Conservation (phyloP, 2,329 filamentous ascomycete genomes). For the Fusarium nematophilum region DNA sequence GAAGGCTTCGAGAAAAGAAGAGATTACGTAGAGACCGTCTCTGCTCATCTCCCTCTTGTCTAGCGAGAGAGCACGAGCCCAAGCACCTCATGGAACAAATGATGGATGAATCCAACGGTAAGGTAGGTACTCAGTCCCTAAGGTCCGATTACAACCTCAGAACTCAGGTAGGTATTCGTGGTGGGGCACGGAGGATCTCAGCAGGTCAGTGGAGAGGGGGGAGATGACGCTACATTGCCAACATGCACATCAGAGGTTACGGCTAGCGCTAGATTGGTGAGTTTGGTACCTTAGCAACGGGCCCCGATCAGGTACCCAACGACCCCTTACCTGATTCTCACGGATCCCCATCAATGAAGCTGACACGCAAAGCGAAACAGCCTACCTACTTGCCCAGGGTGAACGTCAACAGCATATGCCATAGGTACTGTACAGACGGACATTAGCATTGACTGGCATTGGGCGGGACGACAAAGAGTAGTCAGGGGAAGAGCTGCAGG, state of each 20-base stretch:
- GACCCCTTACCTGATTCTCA: conserved; percentile 1
- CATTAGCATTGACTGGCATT: too few relatives aligned
- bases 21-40: too few relatives aligned
- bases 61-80: neutral
- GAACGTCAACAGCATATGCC: conserved; percentile 5
- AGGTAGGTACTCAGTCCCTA: conserved; percentile 9
- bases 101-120: too few relatives aligned
- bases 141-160: conserved; percentile 7
- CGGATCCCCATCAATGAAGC: conserved; percentile 28
- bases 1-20: too few relatives aligned
- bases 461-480: too few relatives aligned
- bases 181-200: conserved; percentile 35
- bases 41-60: too few relatives aligned
- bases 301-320: conserved; percentile 23
- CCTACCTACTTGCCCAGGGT: neutral
- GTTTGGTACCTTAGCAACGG: conserved; percentile 14
- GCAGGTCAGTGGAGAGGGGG: conserved; percentile 28
- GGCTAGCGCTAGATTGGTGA: conserved; percentile 15
- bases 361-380: conserved; percentile 38
- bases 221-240: conserved; percentile 32
- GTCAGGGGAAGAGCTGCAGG: too few relatives aligned
- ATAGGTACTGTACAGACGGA: conserved; percentile 9
- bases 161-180: conserved; percentile 14
- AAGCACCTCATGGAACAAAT: conserved; percentile 13
- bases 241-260: conserved; percentile 14